Evolutionary conservation across 345 rosid species (phyloP).

Genomic region (thale cress (Arabidopsis thaliana)): DNA sequence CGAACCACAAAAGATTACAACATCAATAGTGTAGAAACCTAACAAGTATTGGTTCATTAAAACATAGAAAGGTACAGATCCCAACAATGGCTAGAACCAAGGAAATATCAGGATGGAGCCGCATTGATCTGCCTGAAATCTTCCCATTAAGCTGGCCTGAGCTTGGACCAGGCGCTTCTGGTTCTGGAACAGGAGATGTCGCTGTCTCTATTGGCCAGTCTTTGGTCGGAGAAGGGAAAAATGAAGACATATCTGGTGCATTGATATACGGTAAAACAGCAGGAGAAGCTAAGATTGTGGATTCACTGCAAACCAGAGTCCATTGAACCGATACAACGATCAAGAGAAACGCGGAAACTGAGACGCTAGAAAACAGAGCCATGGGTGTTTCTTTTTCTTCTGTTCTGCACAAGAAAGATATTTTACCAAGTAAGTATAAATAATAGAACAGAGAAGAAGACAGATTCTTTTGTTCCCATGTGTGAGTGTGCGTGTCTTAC

Average conservation of each 20-base stretch:
- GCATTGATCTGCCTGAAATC: constrained; percentile 48
- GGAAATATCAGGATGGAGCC: constrained; percentile 33
- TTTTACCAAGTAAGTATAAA: constrained; percentile 32
- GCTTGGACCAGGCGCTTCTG: constrained; percentile 52
- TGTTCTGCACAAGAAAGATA: constrained; percentile 42
- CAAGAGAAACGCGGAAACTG: constrained; percentile 39
- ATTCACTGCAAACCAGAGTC: constrained; percentile 41
- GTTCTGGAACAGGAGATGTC: constrained; percentile 50
- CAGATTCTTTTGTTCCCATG: constrained; percentile 37
- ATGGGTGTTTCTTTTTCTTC: constrained; percentile 41
- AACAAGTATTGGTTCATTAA: not conserved
- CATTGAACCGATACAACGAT: constrained; percentile 37
- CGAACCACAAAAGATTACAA: constrained; percentile 28
- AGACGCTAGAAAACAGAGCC: constrained; percentile 48
- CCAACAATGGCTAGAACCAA: constrained; percentile 38
- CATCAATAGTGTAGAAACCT: constrained; percentile 16
- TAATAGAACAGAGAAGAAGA: constrained; percentile 43
- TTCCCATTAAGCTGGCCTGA: constrained; percentile 62
- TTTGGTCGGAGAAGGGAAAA: constrained; percentile 62
- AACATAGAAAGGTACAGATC: constrained; percentile 29
- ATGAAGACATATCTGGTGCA: constrained; percentile 67
- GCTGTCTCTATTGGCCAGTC: constrained; percentile 45
- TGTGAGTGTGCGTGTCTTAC: constrained; percentile 44
- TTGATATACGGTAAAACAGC: constrained; percentile 56
- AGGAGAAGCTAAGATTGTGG: constrained; percentile 62